Evolutionary conservation across 2,329 filamentous ascomycete species (phyloP).

Genomic region (Parastagonospora nodorum): DNA sequence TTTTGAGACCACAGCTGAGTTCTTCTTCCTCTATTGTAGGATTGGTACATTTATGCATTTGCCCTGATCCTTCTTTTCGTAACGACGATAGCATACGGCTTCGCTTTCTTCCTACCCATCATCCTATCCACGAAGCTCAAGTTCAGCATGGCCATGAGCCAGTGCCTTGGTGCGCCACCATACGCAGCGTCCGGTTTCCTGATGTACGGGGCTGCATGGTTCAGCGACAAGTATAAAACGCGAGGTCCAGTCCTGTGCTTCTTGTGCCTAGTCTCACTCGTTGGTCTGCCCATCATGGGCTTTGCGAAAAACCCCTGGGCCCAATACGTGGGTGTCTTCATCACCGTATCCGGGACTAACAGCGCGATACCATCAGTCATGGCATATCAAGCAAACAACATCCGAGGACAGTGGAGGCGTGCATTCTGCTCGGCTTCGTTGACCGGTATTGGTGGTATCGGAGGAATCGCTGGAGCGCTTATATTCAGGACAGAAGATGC

Average conservation of each 20-base stretch:
- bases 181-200: constrained; percentile 30
- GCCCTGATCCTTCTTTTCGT: constrained; percentile 25
- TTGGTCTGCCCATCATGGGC: constrained; percentile 32
- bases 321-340: constrained; percentile 30
- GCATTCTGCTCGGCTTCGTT: constrained; percentile 28
- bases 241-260: constrained; percentile 26
- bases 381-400: constrained; percentile 32
- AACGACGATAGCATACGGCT: constrained; percentile 28
- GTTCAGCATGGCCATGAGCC: constrained; percentile 30
- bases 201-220: constrained; percentile 32
- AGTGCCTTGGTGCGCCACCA: constrained; percentile 31
- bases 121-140: constrained; percentile 27
- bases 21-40: not conserved
- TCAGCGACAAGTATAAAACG: constrained; percentile 30
- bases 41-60: constrained; percentile 32
- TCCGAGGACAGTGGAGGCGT: constrained; percentile 26
- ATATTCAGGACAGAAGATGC: constrained; percentile 31
- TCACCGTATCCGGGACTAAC: constrained; percentile 25
- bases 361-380: constrained; percentile 25
- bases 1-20: too few relatives aligned
- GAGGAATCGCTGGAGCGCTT: constrained; percentile 27
- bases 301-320: constrained; percentile 29
- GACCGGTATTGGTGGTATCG: constrained; percentile 26
- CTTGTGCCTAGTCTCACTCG: constrained; percentile 26
- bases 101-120: constrained; percentile 30